Conservation (phyloP, 2,329 filamentous ascomycete species). For the Aureobasidium namibiae region DNA sequence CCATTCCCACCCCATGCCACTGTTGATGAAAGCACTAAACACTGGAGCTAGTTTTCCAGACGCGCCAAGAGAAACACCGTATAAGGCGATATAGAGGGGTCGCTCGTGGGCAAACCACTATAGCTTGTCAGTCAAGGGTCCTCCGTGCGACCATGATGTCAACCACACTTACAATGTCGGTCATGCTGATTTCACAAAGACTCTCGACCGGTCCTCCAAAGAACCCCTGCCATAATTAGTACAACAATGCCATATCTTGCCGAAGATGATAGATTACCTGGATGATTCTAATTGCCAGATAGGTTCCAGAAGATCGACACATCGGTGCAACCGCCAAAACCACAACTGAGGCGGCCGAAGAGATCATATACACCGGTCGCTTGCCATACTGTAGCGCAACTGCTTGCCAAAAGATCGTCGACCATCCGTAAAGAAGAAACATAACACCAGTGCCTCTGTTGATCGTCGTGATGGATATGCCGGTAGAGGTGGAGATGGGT, state of each 20-base stretch:
- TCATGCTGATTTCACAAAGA: conserved; percentile 18
- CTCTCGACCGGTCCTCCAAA: conserved; percentile 20
- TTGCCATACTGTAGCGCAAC: conserved; percentile 37
- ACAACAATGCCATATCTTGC: background rate
- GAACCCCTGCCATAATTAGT: conserved; percentile 15
- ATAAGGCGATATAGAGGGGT: conserved; percentile 22
- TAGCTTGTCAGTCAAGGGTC: background rate
- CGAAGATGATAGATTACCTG: background rate
- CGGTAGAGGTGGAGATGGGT: conserved; percentile 22
- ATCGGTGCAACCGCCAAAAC: conserved; percentile 19
- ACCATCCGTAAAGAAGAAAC: conserved; percentile 39
- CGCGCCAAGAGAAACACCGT: conserved; percentile 17
- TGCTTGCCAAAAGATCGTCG: conserved; percentile 39
- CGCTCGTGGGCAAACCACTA: conserved; percentile 24
- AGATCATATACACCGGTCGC: conserved; percentile 21
- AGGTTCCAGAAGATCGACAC: conserved; percentile 15
- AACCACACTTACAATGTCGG: conserved; percentile 15
- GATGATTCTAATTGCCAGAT: conserved; percentile 23
- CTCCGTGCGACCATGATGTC: background rate
- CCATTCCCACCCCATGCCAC: conserved; percentile 44
- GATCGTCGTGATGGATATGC: conserved; percentile 18
- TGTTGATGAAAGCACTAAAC: conserved; percentile 42
- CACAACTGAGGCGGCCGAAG: conserved; percentile 15
- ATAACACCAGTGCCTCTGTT: conserved; percentile 25
- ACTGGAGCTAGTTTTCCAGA: conserved; percentile 28